phyloP scores from a whole-genome alignment of 768 basidiomycete species.

The Mrakia blollopis region DNA sequence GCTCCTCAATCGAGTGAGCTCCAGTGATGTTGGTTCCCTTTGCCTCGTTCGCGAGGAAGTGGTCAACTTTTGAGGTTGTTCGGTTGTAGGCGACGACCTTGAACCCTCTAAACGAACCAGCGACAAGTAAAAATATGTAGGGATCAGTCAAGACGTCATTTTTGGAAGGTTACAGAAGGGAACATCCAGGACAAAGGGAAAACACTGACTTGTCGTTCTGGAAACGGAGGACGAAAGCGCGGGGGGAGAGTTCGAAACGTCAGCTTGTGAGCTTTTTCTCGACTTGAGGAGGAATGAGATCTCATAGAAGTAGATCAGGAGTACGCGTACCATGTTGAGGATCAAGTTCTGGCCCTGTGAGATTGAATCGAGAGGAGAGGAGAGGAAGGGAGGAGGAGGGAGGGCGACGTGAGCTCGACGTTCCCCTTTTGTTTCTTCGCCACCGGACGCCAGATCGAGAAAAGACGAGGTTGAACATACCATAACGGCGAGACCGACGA shows the following conservation, averaged over 20 bases:
- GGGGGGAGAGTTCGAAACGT: neutral
- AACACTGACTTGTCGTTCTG: slow-evolving; percentile 71
- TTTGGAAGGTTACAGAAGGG: neutral
- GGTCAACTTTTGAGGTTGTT: slow-evolving; percentile 90
- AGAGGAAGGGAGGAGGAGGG: too few relatives aligned
- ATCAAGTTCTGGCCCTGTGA: too few relatives aligned
- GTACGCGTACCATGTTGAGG: too few relatives aligned
- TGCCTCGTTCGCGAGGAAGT: slow-evolving; percentile 92
- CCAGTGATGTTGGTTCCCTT: slow-evolving; percentile 97
- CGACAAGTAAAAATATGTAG: neutral
- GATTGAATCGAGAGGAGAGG: too few relatives aligned
- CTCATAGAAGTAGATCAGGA: too few relatives aligned
- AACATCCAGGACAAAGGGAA: neutral
- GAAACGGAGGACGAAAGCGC: neutral
- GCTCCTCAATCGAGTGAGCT: slow-evolving; percentile 87
- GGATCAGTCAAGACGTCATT: neutral
- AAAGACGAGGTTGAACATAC: too few relatives aligned
- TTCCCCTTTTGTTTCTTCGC: too few relatives aligned
- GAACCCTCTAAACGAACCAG: slow-evolving; percentile 58
- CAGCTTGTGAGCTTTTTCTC: too few relatives aligned
- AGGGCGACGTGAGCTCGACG: too few relatives aligned
- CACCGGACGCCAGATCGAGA: too few relatives aligned
- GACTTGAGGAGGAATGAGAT: too few relatives aligned
- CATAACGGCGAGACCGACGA: too few relatives aligned
- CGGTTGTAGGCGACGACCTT: slow-evolving; percentile 96